phyloP scores from a whole-genome alignment of 1,284 basidiomycete genomes.

The Megacollybia platyphylla region DNA sequence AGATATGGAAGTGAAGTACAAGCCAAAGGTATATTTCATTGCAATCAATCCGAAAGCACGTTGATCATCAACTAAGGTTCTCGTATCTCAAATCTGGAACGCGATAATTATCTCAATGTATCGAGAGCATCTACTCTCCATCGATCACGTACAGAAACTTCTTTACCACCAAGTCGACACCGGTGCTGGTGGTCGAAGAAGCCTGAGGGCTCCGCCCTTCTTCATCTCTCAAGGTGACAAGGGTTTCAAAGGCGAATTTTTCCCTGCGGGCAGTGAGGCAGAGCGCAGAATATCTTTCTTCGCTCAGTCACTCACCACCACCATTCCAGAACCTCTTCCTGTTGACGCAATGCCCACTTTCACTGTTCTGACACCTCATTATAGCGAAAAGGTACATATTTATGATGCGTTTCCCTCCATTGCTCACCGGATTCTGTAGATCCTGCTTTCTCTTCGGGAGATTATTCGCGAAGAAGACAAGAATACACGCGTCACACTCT shows the following conservation, averaged over 20 bases:
- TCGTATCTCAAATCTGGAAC: constrained; percentile 97
- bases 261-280: constrained; percentile 85
- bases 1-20: constrained; percentile 95
- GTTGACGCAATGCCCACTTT: constrained; percentile 97
- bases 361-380: constrained; percentile 91
- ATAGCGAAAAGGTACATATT: constrained; percentile 75
- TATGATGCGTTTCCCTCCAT: constrained; percentile 1
- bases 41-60: neutral
- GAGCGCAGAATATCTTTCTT: constrained; percentile 96
- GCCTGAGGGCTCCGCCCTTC: constrained; percentile 85
- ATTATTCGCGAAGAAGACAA: constrained; percentile 97
- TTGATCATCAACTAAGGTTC: constrained; percentile 38
- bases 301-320: constrained; percentile 84
- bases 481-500: constrained; percentile 85
- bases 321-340: constrained; percentile 80
- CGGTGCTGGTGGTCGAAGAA: constrained; percentile 72
- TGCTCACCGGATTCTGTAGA: constrained; percentile 27
- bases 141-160: constrained; percentile 89
- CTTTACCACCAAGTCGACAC: constrained; percentile 91
- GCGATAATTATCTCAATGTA: constrained; percentile 99
- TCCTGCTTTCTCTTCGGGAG: constrained; percentile 83
- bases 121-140: constrained; percentile 89
- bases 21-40: constrained; percentile 66
- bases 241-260: constrained; percentile 80
- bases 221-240: constrained; percentile 88